Evolutionary conservation across 2,329 filamentous ascomycete species (phyloP).

Genomic region (Claviceps cyperi): DNA sequence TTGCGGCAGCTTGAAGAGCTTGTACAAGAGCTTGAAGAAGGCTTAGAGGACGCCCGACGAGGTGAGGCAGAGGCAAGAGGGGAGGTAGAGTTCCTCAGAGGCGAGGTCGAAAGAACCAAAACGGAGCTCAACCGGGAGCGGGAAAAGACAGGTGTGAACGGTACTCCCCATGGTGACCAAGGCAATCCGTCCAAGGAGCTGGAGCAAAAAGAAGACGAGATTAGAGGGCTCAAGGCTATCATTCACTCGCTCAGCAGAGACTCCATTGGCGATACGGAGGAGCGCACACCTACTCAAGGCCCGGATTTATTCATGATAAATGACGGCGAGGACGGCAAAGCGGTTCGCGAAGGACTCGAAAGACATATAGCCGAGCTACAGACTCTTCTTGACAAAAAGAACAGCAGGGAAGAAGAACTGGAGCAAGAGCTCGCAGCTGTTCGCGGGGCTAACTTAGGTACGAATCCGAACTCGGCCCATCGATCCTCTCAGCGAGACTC

Average conservation of each 20-base stretch:
- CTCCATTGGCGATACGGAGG: constrained; percentile 33
- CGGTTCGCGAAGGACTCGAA: constrained; percentile 52
- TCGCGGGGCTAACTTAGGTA: constrained; percentile 26
- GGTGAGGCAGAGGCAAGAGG: constrained; percentile 92
- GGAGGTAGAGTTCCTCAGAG: constrained; percentile 88
- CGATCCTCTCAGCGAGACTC: constrained; percentile 50
- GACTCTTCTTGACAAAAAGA: constrained; percentile 57
- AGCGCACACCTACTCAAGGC: constrained; percentile 15
- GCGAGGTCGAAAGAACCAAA: constrained; percentile 83
- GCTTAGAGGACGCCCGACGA: constrained; percentile 81
- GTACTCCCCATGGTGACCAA: constrained; percentile 26
- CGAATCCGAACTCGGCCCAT: constrained; percentile 22
- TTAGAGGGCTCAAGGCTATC: constrained; percentile 90
- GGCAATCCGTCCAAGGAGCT: constrained; percentile 54
- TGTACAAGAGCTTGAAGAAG: constrained; percentile 92
- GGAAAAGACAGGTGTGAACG: constrained; percentile 48
- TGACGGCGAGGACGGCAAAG: constrained; percentile 13
- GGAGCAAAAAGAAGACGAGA: constrained; percentile 93
- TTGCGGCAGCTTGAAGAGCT: constrained; percentile 92
- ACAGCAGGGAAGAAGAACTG: constrained; percentile 64
- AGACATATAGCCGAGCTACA: constrained; percentile 69
- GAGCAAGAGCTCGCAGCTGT: constrained; percentile 65
- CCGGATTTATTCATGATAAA: constrained; percentile 21
- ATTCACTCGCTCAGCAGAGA: constrained; percentile 88
- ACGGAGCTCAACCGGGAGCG: constrained; percentile 78